Conservation (phyloP, 352 stramenopile species). For the Halophytophthora polymorphica region DNA sequence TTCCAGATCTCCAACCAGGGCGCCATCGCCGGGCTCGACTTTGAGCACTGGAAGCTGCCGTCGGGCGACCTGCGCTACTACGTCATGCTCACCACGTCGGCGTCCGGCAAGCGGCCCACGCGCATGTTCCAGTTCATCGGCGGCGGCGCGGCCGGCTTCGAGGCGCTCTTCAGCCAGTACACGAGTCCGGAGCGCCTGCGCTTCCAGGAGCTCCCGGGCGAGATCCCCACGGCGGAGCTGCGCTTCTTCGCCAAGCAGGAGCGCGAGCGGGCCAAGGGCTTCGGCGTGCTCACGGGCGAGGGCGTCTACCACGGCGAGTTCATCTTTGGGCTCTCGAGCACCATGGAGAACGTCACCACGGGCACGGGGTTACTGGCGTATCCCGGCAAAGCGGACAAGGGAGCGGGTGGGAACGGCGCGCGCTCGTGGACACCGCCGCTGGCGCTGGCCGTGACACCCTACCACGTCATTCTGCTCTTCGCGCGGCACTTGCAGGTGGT, state of each 20-base stretch:
- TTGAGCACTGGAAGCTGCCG: slow-evolving; percentile 72
- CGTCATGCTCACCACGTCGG: slow-evolving; percentile 83
- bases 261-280: slow-evolving; percentile 81
- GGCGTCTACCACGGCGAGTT: slow-evolving; percentile 91
- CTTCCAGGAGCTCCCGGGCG: slow-evolving; percentile 89
- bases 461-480: slow-evolving; percentile 91
- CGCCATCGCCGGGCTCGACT: slow-evolving; percentile 74
- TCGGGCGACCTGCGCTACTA: slow-evolving; percentile 63
- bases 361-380: slow-evolving; percentile 72
- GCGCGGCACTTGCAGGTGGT: slow-evolving; percentile 76
- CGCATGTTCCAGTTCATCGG: slow-evolving; percentile 92
- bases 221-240: slow-evolving; percentile 77
- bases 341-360: slow-evolving; percentile 81
- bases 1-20: slow-evolving; percentile 89
- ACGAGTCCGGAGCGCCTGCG: slow-evolving; percentile 72
- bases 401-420: slow-evolving; percentile 13
- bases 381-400: slow-evolving; percentile 55
- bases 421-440: slow-evolving; percentile 66
- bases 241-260: slow-evolving; percentile 77
- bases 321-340: slow-evolving; percentile 61
- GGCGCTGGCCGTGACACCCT: slow-evolving; percentile 87
- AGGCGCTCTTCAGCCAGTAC: slow-evolving; percentile 85
- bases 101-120: slow-evolving; percentile 80
- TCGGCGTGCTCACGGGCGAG: slow-evolving; percentile 88
- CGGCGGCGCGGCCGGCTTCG: slow-evolving; percentile 54